phyloP scores from a whole-genome alignment of 768 basidiomycete genomes.

The Leccinum rimulosum region DNA sequence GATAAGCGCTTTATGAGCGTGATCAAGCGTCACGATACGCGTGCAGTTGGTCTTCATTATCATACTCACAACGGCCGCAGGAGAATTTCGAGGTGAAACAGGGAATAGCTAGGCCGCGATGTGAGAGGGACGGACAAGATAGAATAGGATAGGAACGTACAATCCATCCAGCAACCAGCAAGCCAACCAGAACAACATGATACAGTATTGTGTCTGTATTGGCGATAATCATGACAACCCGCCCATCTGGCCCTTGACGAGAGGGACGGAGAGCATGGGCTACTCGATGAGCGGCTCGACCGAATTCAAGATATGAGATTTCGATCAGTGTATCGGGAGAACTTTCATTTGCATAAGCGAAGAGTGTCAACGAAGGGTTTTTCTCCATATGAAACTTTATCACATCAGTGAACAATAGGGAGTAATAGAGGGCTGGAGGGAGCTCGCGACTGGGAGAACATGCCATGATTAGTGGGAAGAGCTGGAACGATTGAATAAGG shows the following conservation, averaged over 20 bases:
- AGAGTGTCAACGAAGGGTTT: conserved; percentile 24
- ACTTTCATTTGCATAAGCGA: conserved; percentile 13
- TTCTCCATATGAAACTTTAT: conserved; percentile 24
- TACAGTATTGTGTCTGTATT: conserved; percentile 35
- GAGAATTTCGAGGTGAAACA: conserved; percentile 42
- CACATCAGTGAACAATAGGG: conserved; percentile 25
- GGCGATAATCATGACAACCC: conserved; percentile 25
- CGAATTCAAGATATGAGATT: conserved; percentile 29
- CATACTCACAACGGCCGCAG: conserved; percentile 34
- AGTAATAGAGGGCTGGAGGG: conserved; percentile 24
- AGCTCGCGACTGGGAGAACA: neutral
- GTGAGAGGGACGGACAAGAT: conserved; percentile 17
- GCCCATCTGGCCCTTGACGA: conserved; percentile 21
- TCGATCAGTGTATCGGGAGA: conserved; percentile 11
- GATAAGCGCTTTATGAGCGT: conserved; percentile 19
- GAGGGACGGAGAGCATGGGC: conserved; percentile 41
- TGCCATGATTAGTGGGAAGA: conserved; percentile 5
- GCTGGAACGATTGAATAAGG: neutral
- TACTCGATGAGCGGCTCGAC: conserved; percentile 31
- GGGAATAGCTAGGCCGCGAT: conserved; percentile 30
- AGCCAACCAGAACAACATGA: conserved; percentile 32
- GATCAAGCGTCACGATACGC: conserved; percentile 19
- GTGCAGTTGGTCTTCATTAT: conserved; percentile 21
- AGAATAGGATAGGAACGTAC: conserved; percentile 11
- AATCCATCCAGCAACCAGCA: conserved; percentile 39